Evolutionary conservation across 2,329 filamentous ascomycete species (phyloP).

Genomic region (Escovopsis sp.): DNA sequence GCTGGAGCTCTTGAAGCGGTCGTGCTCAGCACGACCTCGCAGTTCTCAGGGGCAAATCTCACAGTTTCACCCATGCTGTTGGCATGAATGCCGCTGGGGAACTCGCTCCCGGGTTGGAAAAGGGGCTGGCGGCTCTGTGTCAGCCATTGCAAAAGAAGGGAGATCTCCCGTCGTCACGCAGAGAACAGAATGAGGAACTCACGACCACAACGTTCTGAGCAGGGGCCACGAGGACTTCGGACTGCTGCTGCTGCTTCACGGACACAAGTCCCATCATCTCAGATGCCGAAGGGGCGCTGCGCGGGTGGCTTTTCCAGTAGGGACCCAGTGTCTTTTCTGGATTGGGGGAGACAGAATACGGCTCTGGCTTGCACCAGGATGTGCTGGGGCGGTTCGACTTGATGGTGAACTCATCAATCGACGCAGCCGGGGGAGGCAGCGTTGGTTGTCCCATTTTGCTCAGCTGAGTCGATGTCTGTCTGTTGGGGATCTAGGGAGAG

Average conservation of each 20-base stretch:
- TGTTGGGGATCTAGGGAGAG: no score
- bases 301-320: not conserved
- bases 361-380: no score
- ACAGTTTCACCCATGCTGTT: not conserved
- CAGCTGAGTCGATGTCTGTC: no score
- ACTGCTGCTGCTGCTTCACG: no score
- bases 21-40: not conserved
- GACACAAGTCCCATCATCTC: not conserved
- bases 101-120: not conserved
- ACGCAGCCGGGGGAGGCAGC: constrained; percentile 31
- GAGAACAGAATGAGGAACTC: not conserved
- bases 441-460: constrained; percentile 21
- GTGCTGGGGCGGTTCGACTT: not conserved
- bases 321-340: not conserved
- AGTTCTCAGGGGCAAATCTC: not conserved
- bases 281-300: not conserved
- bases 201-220: not conserved
- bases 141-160: not conserved
- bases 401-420: constrained; percentile 10
- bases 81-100: not conserved
- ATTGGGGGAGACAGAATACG: not conserved
- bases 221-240: not conserved
- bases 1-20: not conserved
- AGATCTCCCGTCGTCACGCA: no score
- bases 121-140: not conserved